Percentiles rank a stretch among this genome's conserved stretches.
phyloP scores from a whole-genome alignment of 2,329 filamentous ascomycete genomes.

The Drechslerella coelobrocha region DNA sequence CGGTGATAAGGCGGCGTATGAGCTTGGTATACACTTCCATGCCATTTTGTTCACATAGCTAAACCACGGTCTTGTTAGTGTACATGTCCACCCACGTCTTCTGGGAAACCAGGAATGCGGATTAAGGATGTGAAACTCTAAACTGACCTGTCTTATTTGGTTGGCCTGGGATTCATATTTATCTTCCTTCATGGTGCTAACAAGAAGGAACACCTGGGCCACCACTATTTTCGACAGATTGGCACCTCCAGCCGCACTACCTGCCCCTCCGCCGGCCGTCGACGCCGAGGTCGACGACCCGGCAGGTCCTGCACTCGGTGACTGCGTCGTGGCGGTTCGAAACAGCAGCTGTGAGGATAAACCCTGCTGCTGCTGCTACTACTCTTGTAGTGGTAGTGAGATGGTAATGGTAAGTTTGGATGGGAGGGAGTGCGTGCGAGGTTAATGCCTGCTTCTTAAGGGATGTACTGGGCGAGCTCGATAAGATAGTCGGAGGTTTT shows the following conservation, averaged over 20 bases:
- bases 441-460: constrained; percentile 15
- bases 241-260: constrained; percentile 59
- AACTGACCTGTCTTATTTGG: constrained; percentile 86
- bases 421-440: constrained; percentile 24
- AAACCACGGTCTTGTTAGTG: constrained; percentile 26
- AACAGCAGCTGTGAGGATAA: constrained; percentile 49
- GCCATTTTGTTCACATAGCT: constrained; percentile 96
- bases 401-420: constrained; percentile 18
- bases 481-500: constrained; percentile 31
- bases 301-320: constrained; percentile 51
- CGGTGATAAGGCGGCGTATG: constrained; percentile 87
- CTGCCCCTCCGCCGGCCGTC: constrained; percentile 49
- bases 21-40: constrained; percentile 99
- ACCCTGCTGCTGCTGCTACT: constrained; percentile 47
- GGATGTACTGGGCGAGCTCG: constrained; percentile 1
- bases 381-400: constrained; percentile 6
- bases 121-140: no score
- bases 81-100: background rate
- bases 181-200: constrained; percentile 94
- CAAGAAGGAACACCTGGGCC: constrained; percentile 90
- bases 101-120: background rate
- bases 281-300: constrained; percentile 51
- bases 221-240: constrained; percentile 91
- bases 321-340: constrained; percentile 51
- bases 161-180: constrained; percentile 90